Evolutionary conservation across 441 rosid species (phyloP), one percentile per base, ranked within the genome.

Genomic region (Rhodomyrtus psidioides): DNA sequence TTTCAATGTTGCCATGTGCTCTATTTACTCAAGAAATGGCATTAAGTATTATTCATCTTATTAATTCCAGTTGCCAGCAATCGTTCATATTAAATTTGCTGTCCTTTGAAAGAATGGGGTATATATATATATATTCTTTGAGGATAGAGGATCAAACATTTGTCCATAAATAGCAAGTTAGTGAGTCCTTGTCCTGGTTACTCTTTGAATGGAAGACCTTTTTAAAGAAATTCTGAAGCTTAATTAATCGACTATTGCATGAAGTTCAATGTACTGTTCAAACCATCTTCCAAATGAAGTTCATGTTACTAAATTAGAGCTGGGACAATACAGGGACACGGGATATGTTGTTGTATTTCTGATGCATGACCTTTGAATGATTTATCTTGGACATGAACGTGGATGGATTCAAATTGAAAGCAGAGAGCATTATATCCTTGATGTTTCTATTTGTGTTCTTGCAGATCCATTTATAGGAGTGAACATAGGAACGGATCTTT

Each of bases 401-500:
- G 74, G 84, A 15, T 39, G 49, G 28, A 15, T 83, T 30, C 59
- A 24, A 57, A 70, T 70, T 19, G 57, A 30, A 24, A 54, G 28
- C n/a, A 74, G 15, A 75, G 57, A 74, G 17, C 24, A 39, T 44
- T 24, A 30, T 6, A 46, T 30, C 51, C 10, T 65, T 53, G 53
- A 34, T 53, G 60, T 65, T 34, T 27, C 15, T 10, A 49, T 49
- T 28, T 55, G 49, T 42, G 34, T 44, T 81, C 54, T 27, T 84
- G 86, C 86, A 85, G 83, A 55, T 27, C 54, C 30, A 76, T 85
- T 75, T 30, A 57, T 85, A 15, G 86, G 86, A 26, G 86, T 85
- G 46, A 85, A 76, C 34, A 76, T 85, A 16, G 86, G 86, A 55
- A 85, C 86, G 1, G 86, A 85, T 55, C 86, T 85, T 55, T 85